Evolutionary conservation across 345 rosid species (phyloP).

Genomic region (Geranium rotundifolium): DNA sequence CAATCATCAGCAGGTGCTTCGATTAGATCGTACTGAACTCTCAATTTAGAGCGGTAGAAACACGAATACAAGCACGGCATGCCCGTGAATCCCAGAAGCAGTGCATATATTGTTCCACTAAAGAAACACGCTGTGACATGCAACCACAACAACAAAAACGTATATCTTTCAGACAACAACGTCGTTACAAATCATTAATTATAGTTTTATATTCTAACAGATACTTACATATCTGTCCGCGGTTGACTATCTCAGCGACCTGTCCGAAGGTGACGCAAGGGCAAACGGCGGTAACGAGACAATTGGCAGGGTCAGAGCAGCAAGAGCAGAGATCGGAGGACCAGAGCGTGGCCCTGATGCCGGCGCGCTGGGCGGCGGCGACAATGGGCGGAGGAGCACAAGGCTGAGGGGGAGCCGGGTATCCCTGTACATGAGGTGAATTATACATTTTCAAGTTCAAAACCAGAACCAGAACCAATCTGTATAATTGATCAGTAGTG

Average conservation of each 20-base stretch:
- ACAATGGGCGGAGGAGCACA: conserved; percentile 7
- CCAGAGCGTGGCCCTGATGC: conserved; percentile 13
- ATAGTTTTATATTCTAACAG: not conserved
- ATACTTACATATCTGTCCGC: conserved; percentile 27
- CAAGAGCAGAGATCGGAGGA: conserved; percentile 44
- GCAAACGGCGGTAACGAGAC: conserved; percentile 29
- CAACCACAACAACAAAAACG: not conserved
- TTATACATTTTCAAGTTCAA: too few relatives aligned
- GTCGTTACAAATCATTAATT: not conserved
- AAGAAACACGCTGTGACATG: conserved; percentile 26
- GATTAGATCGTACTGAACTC: conserved; percentile 35
- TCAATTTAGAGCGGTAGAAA: conserved; percentile 28
- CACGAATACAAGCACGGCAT: conserved; percentile 33
- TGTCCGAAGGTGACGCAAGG: conserved; percentile 45
- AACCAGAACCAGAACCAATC: too few relatives aligned
- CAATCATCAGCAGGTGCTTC: conserved; percentile 43
- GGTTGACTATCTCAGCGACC: conserved; percentile 32
- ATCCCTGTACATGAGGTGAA: too few relatives aligned
- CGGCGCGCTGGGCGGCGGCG: conserved; percentile 3
- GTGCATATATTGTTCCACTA: conserved; percentile 31
- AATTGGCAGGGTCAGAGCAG: conserved; percentile 33
- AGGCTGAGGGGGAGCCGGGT: not conserved
- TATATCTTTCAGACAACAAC: not conserved
- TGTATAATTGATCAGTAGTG: too few relatives aligned
- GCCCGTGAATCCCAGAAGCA: conserved; percentile 21